These are phyloP conservation scores for Zalerion maritima DNA, from an alignment of 495 filamentous ascomycete species.

Conservation along the genomic window DNA sequence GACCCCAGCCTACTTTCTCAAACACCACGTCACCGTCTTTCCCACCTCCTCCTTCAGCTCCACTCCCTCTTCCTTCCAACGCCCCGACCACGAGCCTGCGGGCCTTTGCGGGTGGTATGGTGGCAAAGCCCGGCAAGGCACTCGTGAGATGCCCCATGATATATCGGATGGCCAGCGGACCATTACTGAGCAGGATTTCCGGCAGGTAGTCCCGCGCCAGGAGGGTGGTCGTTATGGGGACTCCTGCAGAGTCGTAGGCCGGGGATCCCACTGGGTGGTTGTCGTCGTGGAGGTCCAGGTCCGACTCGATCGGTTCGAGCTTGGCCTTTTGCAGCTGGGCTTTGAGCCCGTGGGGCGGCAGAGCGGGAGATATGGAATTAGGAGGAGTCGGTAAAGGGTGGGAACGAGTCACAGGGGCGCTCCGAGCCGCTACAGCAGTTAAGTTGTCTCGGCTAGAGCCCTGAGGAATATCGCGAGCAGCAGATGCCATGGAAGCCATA, in stretches of 20 bases:
- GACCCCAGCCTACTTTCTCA: slow-evolving; percentile 94
- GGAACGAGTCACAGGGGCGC: slow-evolving; percentile 39
- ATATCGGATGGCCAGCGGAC: slow-evolving; percentile 84
- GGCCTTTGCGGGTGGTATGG: slow-evolving; percentile 83
- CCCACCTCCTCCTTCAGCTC: slow-evolving; percentile 47
- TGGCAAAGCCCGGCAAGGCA: slow-evolving; percentile 81
- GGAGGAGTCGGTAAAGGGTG: slow-evolving; percentile 76
- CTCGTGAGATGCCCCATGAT: slow-evolving; percentile 88
- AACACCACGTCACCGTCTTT: slow-evolving; percentile 66
- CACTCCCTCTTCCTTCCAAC: slow-evolving; percentile 52
- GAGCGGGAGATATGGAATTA: slow-evolving; percentile 84
- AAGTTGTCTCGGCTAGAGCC: slow-evolving; percentile 46
- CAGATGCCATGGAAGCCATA: slow-evolving; percentile 48
- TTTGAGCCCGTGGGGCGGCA: slow-evolving; percentile 68
- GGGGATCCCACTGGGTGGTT: slow-evolving; percentile 34
- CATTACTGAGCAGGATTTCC: slow-evolving; percentile 75
- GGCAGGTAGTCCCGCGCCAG: slow-evolving; percentile 87
- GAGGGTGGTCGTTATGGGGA: slow-evolving; percentile 73
- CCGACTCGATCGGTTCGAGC: slow-evolving; percentile 65
- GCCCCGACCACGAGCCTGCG: slow-evolving; percentile 76
- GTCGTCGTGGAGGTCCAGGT: slow-evolving; percentile 70
- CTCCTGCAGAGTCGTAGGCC: slow-evolving; percentile 56
- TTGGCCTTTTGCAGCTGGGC: slow-evolving; percentile 42
- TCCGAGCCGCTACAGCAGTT: slow-evolving; percentile 42
- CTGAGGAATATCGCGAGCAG: slow-evolving; percentile 59